These are phyloP conservation scores for Aegilops sharonensis DNA, from an alignment of 176 grass and related monocot genomes.

Conservation along the genomic window DNA sequence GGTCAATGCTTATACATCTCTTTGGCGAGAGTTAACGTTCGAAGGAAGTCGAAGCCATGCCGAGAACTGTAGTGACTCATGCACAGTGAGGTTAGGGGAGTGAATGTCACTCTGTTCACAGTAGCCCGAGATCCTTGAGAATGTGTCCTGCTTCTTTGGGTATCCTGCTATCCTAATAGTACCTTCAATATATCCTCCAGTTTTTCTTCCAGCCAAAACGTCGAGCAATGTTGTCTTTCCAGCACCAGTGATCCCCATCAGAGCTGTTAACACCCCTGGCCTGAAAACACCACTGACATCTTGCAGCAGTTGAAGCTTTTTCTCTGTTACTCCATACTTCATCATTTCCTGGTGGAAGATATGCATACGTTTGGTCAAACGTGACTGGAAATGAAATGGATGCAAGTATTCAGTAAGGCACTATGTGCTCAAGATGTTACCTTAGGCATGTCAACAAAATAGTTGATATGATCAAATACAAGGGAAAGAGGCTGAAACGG, in stretches of 20 bases:
- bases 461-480: slow-evolving; percentile 83
- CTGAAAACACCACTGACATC: slow-evolving; percentile 77
- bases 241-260: slow-evolving; percentile 95
- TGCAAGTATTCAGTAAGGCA: slow-evolving; percentile 5
- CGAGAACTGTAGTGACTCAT: slow-evolving; percentile 78
- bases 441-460: slow-evolving; percentile 86
- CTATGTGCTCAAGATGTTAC: slow-evolving; percentile 46
- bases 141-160: slow-evolving; percentile 87
- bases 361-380: slow-evolving; percentile 27
- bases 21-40: slow-evolving; percentile 61
- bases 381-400: slow-evolving; percentile 26
- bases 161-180: slow-evolving; percentile 70
- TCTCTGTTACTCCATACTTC: slow-evolving; percentile 66
- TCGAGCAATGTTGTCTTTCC: slow-evolving; percentile 95
- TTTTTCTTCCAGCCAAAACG: slow-evolving; percentile 97
- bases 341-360: slow-evolving; percentile 62
- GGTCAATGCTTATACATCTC: slow-evolving; percentile 53
- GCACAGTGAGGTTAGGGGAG: slow-evolving; percentile 77
- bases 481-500: slow-evolving; percentile 77
- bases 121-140: slow-evolving; percentile 90
- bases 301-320: slow-evolving; percentile 82
- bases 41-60: slow-evolving; percentile 94
- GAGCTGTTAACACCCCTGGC: slow-evolving; percentile 85
- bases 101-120: slow-evolving; percentile 93
- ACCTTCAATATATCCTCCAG: slow-evolving; percentile 77